Conservation (phyloP, 1,284 basidiomycete species). For the Tilletia horrida region DNA sequence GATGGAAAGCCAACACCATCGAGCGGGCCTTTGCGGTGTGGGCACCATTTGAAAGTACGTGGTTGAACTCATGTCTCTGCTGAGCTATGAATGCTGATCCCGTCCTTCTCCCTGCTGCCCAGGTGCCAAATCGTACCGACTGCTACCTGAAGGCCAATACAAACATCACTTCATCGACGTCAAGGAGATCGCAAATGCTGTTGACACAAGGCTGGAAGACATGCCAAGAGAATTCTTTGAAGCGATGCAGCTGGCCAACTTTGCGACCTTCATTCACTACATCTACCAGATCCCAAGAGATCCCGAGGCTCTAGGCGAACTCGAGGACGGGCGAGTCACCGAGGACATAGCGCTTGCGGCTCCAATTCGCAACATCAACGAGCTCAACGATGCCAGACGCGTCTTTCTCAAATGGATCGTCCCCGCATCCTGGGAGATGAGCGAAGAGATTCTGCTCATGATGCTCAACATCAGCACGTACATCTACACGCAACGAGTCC, state of each 20-base stretch:
- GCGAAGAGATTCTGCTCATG: constrained; percentile 34
- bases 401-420: constrained; percentile 40
- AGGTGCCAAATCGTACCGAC: constrained; percentile 37
- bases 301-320: constrained; percentile 22
- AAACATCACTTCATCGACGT: constrained; percentile 42
- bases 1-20: constrained; percentile 32
- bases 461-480: constrained; percentile 45
- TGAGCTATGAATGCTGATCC: not conserved
- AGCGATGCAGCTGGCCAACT: constrained; percentile 41
- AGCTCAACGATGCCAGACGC: constrained; percentile 38
- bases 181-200: constrained; percentile 27
- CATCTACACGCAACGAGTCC: constrained; percentile 35
- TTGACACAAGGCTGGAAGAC: constrained; percentile 22
- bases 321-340: constrained; percentile 26
- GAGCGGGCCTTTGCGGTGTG: constrained; percentile 36
- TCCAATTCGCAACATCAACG: constrained; percentile 30
- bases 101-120: not conserved
- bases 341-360: constrained; percentile 25
- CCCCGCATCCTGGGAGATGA: constrained; percentile 28
- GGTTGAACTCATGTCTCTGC: not conserved
- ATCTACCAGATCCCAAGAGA: constrained; percentile 35
- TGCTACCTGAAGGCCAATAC: constrained; percentile 35
- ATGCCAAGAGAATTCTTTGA: constrained; percentile 29
- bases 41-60: constrained; percentile 31
- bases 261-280: constrained; percentile 44